Base-by-base conservation (phyloP, 2,329 filamentous ascomycete species). In the Trichothecium roseum region DNA sequence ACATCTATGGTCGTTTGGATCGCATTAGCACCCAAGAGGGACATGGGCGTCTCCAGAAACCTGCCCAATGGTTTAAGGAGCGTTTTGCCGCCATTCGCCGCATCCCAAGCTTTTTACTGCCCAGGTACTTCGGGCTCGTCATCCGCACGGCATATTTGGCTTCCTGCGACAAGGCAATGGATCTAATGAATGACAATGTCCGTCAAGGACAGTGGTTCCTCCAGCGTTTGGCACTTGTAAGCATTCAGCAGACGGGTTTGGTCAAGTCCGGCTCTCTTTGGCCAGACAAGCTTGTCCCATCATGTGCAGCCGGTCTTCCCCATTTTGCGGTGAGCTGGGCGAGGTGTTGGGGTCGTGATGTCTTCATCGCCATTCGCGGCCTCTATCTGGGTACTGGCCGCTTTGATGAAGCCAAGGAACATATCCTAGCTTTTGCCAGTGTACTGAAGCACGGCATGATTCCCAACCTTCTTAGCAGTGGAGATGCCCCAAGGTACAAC, bases 361-460 rank as follows among this genome's bases (percentile, higher is more conserved):
- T 95, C 10, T 96, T 95, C 57, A 98, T 98, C 43, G 91, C 91
- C 12, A 74, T 94, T 28, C 81, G 91, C 34, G 91, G 91, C 30
- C 68, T 98, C n/a, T 85, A 84, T 46, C 74, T 98, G 26, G 87
- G 84, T 28, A 96, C 89, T 9, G 86, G 87, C 2, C 80, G 91
- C 8, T 94, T 83, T 48, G 75, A 72, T 3, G 88, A 95, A 54
- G 91, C 91, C 7, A 88, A 78, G 51, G 87, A 96, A 55, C 93
- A 98, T 51, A 94, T 98, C 39, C 66, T 86, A 40, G 89, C 88
- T 8, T 98, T 98, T 60, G 88, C 84, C 3, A 94, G 87, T 54
- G 88, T 98, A 9, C 64, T 98, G 46, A 98, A 98, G 66, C 91
- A 98, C 49, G 91, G 91, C 34, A 94, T 96, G 87, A 88, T 98